phyloP scores from a whole-genome alignment of 495 filamentous ascomycete species.

The Penicillium riverlandense region DNA sequence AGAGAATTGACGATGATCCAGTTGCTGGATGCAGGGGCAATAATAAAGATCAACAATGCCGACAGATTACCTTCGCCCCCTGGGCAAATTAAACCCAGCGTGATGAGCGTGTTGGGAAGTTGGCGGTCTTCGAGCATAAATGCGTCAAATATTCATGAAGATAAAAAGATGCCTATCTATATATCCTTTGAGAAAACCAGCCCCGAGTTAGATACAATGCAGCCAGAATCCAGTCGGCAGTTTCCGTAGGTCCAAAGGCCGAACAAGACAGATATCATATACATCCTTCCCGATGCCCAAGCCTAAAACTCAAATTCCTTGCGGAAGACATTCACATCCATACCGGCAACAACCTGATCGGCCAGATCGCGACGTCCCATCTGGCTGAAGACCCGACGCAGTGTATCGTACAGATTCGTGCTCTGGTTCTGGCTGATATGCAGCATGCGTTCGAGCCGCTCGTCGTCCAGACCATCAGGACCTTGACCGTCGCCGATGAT shows the following conservation, averaged over 20 bases:
- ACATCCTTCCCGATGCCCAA: background rate
- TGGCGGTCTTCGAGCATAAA: no score
- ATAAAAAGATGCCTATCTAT: no score
- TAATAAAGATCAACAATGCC: no score
- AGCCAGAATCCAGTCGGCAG: background rate
- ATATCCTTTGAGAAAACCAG: no score
- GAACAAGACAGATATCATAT: conserved; percentile 2
- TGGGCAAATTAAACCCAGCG: no score
- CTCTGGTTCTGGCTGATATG: conserved; percentile 77
- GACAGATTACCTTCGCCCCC: no score
- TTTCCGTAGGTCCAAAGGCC: background rate
- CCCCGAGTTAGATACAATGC: background rate
- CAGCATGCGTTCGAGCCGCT: conserved; percentile 71
- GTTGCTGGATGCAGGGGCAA: no score
- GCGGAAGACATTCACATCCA: conserved; percentile 87
- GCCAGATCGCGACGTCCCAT: conserved; percentile 86
- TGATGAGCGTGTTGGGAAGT: no score
- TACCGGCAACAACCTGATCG: conserved; percentile 76
- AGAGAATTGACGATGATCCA: no score
- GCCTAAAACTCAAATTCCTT: conserved; percentile 67
- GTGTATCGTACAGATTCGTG: conserved; percentile 90
- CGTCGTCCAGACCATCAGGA: conserved; percentile 52
- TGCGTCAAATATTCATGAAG: no score
- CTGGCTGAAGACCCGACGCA: conserved; percentile 86
- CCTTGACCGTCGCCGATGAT: conserved; percentile 57